phyloP scores from a whole-genome alignment of 2,329 filamentous ascomycete species.

The Periconia sp. region DNA sequence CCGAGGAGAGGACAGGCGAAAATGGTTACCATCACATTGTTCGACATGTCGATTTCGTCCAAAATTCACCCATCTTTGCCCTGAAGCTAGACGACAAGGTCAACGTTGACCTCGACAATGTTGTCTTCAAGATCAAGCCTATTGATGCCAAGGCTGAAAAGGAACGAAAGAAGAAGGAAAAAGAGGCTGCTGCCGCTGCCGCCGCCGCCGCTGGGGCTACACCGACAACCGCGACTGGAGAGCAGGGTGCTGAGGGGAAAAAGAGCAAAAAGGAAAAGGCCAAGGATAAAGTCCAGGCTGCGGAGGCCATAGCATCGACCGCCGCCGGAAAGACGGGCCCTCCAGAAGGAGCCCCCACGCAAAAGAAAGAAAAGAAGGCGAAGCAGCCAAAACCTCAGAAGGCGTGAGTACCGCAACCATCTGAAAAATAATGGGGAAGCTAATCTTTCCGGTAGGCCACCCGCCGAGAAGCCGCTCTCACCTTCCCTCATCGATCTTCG shows the following conservation, averaged over 20 bases:
- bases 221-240: conserved; percentile 38
- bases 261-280: conserved; percentile 49
- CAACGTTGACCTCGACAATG: conserved; percentile 73
- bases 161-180: conserved; percentile 95
- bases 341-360: conserved; percentile 46
- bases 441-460: conserved; percentile 41
- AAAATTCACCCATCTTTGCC: conserved; percentile 75
- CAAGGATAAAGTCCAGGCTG: conserved; percentile 58
- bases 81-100: conserved; percentile 78
- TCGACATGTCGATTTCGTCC: conserved; percentile 89
- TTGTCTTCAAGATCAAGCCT: conserved; percentile 85
- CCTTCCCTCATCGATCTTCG: conserved; percentile 90
- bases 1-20: conserved; percentile 87
- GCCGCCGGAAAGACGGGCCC: conserved; percentile 45
- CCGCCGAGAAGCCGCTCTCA: conserved; percentile 74
- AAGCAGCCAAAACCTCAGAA: conserved; percentile 76
- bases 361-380: conserved; percentile 85
- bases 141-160: conserved; percentile 94
- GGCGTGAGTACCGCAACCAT: conserved; percentile 28
- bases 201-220: conserved; percentile 53
- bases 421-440: background rate
- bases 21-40: conserved; percentile 89
- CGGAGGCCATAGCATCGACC: conserved; percentile 53
- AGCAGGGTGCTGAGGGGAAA: conserved; percentile 44
- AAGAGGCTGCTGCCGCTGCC: conserved; percentile 63